Percentiles rank a stretch among this genome's conserved stretches.
Evolutionary conservation across 257 asterid species (phyloP).

Genomic region (Buddleja alternifolia): DNA sequence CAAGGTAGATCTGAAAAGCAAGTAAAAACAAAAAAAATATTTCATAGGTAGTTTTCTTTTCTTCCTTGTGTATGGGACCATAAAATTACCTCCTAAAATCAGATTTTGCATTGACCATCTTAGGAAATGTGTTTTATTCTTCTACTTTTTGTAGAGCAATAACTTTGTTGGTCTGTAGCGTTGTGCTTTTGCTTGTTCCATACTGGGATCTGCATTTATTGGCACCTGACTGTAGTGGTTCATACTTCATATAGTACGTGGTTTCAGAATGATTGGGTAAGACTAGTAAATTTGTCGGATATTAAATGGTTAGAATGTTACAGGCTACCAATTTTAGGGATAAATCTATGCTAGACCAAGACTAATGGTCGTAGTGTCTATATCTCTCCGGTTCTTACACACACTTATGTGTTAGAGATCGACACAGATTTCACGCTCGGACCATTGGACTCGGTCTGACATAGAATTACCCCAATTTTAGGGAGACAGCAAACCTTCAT

Average conservation of each 20-base stretch:
- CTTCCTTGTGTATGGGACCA: not conserved
- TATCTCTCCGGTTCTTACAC: too few species aligned
- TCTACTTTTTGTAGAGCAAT: not conserved
- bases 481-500: too few species aligned
- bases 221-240: constrained; percentile 5
- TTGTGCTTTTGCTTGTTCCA: not conserved
- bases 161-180: not conserved
- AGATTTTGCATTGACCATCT: not conserved
- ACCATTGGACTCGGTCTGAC: too few species aligned
- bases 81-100: not conserved
- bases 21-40: constrained; percentile 7
- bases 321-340: too few species aligned
- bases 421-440: too few species aligned
- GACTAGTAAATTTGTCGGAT: not conserved
- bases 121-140: not conserved
- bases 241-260: not conserved
- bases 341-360: too few species aligned
- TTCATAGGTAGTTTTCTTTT: not conserved
- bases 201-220: constrained; percentile 7
- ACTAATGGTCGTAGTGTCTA: too few species aligned
- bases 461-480: too few species aligned
- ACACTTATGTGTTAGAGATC: too few species aligned
- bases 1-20: constrained; percentile 32
- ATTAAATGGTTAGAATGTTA: too few species aligned
- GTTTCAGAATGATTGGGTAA: not conserved